A percentile compares a stretch with the other conserved stretches of the same genome.
Conservation (phyloP, 1,284 basidiomycete species). For the Ustilago xerochloae region DNA sequence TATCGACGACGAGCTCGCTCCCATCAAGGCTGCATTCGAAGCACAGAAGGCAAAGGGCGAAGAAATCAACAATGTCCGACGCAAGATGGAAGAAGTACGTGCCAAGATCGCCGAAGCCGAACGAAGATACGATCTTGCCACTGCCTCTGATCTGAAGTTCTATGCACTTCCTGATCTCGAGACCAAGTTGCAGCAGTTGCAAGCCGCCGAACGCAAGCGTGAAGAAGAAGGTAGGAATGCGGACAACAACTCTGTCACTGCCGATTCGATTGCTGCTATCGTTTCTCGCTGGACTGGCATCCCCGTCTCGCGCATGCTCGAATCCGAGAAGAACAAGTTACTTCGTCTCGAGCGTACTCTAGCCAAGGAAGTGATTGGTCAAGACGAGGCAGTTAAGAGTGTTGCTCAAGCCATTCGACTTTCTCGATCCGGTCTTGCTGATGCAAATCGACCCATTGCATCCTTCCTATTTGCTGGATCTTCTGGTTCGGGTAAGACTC, state of each 20-base stretch:
- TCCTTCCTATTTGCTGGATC: constrained; percentile 72
- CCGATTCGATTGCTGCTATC: constrained; percentile 72
- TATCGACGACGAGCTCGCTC: constrained; percentile 88
- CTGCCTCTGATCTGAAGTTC: constrained; percentile 84
- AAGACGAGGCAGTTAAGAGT: constrained; percentile 73
- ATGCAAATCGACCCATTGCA: constrained; percentile 72
- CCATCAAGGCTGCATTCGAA: constrained; percentile 88
- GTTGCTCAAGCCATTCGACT: constrained; percentile 74
- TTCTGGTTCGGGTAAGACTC: constrained; percentile 73
- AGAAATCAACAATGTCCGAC: constrained; percentile 82
- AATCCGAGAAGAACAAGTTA: constrained; percentile 65
- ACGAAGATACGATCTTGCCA: constrained; percentile 74
- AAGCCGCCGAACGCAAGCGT: constrained; percentile 70
- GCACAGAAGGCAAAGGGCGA: constrained; percentile 87
- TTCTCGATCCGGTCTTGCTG: constrained; percentile 73
- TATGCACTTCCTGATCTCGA: constrained; percentile 92
- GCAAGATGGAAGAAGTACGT: constrained; percentile 89
- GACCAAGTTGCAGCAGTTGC: constrained; percentile 74
- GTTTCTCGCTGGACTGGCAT: constrained; percentile 72
- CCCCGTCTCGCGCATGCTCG: constrained; percentile 68
- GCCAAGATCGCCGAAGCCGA: constrained; percentile 95
- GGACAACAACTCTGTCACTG: constrained; percentile 59
- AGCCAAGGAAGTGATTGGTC: constrained; percentile 71
- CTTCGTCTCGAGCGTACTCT: constrained; percentile 62
- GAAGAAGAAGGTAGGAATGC: constrained; percentile 65